Conservation (phyloP, 2,329 filamentous ascomycete species). For the Elsinoe fawcettii region DNA sequence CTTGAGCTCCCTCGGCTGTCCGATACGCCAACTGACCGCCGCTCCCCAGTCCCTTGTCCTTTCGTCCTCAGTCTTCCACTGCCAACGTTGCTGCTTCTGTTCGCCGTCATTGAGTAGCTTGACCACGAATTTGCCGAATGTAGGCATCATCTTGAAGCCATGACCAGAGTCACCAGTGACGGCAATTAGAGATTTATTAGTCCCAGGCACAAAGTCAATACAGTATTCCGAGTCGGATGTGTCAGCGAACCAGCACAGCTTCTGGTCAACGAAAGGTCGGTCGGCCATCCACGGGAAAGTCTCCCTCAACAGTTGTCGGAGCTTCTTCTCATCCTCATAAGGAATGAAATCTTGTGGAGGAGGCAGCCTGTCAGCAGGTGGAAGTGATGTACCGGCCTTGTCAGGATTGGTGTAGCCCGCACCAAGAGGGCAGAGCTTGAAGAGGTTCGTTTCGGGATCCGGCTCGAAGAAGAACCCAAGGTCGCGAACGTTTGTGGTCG, state of each 20-base stretch:
- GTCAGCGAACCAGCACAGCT: slow-evolving; percentile 59
- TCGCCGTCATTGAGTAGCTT: slow-evolving; percentile 39
- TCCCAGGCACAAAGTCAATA: slow-evolving; percentile 51
- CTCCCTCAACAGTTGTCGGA: slow-evolving; percentile 45
- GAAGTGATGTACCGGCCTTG: slow-evolving; percentile 34
- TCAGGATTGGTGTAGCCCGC: slow-evolving; percentile 50
- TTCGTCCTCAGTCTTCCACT: slow-evolving; percentile 40
- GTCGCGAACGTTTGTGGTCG: slow-evolving; percentile 54
- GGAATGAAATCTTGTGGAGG: slow-evolving; percentile 46
- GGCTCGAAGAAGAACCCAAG: slow-evolving; percentile 61
- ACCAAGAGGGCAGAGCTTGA: slow-evolving; percentile 55
- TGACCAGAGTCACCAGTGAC: slow-evolving; percentile 54
- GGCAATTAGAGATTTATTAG: slow-evolving; percentile 41
- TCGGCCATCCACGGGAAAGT: slow-evolving; percentile 48
- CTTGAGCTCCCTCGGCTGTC: slow-evolving; percentile 25
- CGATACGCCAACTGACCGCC: slow-evolving; percentile 43
- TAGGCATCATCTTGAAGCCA: slow-evolving; percentile 56
- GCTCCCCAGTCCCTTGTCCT: slow-evolving; percentile 36
- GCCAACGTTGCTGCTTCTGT: slow-evolving; percentile 44
- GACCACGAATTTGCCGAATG: slow-evolving; percentile 49
- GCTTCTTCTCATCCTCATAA: slow-evolving; percentile 43
- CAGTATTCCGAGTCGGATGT: slow-evolving; percentile 53
- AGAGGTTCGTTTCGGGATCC: slow-evolving; percentile 48
- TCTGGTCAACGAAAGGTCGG: slow-evolving; percentile 48
- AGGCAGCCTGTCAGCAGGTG: slow-evolving; percentile 36